phyloP scores from a whole-genome alignment of 129 eudicot species.

The Pittosporum tobira region DNA sequence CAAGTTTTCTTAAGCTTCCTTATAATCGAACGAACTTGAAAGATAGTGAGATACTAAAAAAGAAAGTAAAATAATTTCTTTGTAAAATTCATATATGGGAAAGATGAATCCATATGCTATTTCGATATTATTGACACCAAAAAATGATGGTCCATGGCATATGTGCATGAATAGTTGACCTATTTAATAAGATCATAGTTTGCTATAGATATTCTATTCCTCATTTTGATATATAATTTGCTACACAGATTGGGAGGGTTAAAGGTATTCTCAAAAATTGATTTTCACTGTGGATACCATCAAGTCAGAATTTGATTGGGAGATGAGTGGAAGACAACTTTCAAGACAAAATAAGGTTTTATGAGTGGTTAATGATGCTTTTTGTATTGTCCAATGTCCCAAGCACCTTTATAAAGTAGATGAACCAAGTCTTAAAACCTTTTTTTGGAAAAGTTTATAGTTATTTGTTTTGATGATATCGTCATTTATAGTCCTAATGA shows the following conservation, averaged over 20 bases:
- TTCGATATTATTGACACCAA: neutral
- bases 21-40: conserved; percentile 5
- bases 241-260: neutral
- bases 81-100: neutral
- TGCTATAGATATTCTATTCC: neutral
- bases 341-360: no score
- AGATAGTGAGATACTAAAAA: neutral
- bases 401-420: neutral
- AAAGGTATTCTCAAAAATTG: neutral
- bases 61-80: conserved; percentile 1
- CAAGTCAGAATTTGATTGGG: no score
- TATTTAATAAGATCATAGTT: neutral
- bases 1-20: neutral
- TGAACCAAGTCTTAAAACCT: neutral
- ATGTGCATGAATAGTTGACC: conserved; percentile 2
- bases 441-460: no score
- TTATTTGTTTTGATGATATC: no score
- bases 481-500: neutral
- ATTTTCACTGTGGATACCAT: neutral
- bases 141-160: neutral
- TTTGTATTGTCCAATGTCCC: no score
- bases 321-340: no score
- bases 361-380: no score
- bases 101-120: conserved; percentile 2
- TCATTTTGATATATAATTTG: conserved; percentile 1